phyloP scores from a whole-genome alignment of 2,329 filamentous ascomycete genomes.

The Elsinoe necatrix region DNA sequence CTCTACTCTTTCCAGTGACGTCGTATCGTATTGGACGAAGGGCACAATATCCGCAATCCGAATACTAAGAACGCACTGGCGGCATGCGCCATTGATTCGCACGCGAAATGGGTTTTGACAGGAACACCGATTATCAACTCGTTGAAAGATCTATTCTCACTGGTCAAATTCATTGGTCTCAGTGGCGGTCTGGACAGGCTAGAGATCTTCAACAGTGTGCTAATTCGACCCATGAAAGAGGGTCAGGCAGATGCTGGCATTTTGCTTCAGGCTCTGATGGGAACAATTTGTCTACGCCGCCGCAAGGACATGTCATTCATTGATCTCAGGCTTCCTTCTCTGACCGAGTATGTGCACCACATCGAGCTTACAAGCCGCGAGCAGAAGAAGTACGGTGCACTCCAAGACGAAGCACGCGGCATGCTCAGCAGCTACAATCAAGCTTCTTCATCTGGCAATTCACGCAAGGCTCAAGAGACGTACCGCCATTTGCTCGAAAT shows the following conservation, averaged over 20 bases:
- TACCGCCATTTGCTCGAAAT: constrained; percentile 75
- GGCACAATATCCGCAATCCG: constrained; percentile 72
- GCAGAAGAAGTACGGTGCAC: constrained; percentile 64
- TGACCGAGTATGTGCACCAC: constrained; percentile 69
- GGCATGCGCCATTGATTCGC: constrained; percentile 56
- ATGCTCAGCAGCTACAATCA: constrained; percentile 54
- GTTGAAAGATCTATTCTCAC: constrained; percentile 70
- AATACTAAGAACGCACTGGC: constrained; percentile 64
- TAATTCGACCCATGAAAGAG: constrained; percentile 58
- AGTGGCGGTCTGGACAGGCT: constrained; percentile 66
- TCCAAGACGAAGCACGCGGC: constrained; percentile 68
- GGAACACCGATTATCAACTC: constrained; percentile 49
- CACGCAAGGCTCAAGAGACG: constrained; percentile 35
- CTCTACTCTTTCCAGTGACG: constrained; percentile 64
- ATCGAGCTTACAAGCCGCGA: constrained; percentile 68
- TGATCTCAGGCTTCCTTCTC: constrained; percentile 66
- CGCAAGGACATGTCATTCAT: constrained; percentile 86
- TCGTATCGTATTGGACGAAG: constrained; percentile 73
- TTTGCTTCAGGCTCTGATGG: constrained; percentile 68
- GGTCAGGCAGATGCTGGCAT: constrained; percentile 47
- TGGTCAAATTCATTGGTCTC: constrained; percentile 68
- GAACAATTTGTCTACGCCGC: constrained; percentile 69
- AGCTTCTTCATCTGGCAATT: constrained; percentile 18
- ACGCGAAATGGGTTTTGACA: constrained; percentile 69
- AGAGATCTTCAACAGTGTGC: constrained; percentile 63